A percentile compares a stretch with the other conserved stretches of the same genome.
Evolutionary conservation across 2,329 filamentous ascomycete species (phyloP).

Genomic region (Dryadomyces quercivorus): DNA sequence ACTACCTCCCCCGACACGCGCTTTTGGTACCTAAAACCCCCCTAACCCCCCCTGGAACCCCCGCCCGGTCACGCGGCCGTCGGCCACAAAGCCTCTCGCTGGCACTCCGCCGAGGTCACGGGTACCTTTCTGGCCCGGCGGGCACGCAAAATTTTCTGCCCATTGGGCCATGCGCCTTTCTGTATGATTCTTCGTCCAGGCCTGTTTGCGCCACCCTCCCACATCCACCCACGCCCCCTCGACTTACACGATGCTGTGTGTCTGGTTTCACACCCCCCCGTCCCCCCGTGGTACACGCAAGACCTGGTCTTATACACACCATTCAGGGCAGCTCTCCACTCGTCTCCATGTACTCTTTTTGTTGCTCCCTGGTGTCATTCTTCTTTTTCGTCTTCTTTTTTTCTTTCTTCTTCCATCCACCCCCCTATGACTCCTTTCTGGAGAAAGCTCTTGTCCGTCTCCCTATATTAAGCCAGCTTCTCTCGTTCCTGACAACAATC

Average conservation of each 20-base stretch:
- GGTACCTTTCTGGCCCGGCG: background rate
- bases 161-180: background rate
- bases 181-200: background rate
- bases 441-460: background rate
- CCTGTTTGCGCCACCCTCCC: background rate
- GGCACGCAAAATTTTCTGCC: constrained; percentile 1
- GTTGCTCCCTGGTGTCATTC: background rate
- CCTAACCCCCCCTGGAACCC: no score
- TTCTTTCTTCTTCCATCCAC: no score
- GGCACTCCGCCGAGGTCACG: background rate
- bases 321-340: no score
- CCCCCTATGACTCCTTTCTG: background rate
- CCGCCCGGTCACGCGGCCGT: background rate
- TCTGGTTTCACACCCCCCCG: no score
- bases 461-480: constrained; percentile 6
- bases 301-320: no score
- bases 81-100: background rate
- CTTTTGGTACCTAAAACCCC: no score
- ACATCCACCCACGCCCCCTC: no score
- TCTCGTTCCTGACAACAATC: background rate
- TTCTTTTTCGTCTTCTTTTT: background rate
- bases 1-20: no score
- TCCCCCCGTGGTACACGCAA: no score
- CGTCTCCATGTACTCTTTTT: background rate
- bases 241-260: no score